Percentiles rank a stretch among this genome's conserved stretches.
These are phyloP conservation scores for Botryotinia convoluta DNA, from an alignment of 2,329 filamentous ascomycete genomes.

Conservation along the genomic window DNA sequence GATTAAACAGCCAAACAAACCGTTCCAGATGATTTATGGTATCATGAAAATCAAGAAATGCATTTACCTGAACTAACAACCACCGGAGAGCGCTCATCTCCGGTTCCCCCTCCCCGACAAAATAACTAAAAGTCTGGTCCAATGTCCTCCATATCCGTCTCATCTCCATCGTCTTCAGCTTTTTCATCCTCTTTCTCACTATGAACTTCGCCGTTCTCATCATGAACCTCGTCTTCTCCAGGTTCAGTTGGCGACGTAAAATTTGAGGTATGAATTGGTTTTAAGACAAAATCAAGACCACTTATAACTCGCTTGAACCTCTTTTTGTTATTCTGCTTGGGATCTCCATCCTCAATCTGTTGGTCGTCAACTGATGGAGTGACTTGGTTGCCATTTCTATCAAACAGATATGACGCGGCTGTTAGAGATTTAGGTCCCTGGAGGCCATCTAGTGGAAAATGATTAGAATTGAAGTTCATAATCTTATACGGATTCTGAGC, in stretches of 20 bases:
- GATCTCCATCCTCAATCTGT: conserved; percentile 45
- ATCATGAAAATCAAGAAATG: background rate
- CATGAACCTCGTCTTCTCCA: background rate
- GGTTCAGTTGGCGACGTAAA: conserved; percentile 9
- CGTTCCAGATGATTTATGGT: too few relatives aligned
- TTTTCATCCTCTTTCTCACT: background rate
- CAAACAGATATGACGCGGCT: conserved; percentile 45
- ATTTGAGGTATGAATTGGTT: conserved; percentile 12
- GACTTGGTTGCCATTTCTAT: conserved; percentile 52
- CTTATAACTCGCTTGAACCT: conserved; percentile 26
- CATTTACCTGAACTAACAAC: background rate
- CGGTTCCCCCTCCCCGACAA: background rate
- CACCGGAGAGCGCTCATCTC: background rate
- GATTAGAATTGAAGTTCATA: conserved; percentile 16
- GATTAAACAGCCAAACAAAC: background rate
- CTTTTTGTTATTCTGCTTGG: conserved; percentile 29
- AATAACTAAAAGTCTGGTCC: background rate
- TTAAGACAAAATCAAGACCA: conserved; percentile 20
- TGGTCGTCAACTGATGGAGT: conserved; percentile 57
- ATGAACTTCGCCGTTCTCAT: background rate
- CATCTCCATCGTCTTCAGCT: background rate
- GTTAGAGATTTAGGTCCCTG: conserved; percentile 4
- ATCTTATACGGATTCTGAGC: background rate
- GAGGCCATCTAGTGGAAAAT: conserved; percentile 20
- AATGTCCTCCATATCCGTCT: background rate